Base-by-base conservation (phyloP, 2,329 filamentous ascomycete genomes). In the Arthrobotrys sinensis region DNA sequence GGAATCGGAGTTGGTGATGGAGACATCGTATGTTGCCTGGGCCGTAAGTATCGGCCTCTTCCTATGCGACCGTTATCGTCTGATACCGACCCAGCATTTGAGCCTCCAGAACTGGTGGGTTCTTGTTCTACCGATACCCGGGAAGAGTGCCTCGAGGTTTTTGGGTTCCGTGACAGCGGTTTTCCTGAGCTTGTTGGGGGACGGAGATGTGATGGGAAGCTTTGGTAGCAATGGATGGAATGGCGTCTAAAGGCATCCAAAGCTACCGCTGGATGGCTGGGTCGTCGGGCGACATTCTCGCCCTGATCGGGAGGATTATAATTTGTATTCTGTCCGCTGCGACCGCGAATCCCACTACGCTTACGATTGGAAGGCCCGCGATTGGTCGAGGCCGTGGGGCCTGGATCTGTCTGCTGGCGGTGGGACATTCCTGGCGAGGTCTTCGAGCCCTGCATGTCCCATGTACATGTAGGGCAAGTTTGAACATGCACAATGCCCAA, bases 161-260 rank as follows among this genome's bases (percentile, higher is more conserved):
- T 69, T 14, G 19, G 19, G 24, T 60, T 48, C 45, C 60, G 66
- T 50, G n/a, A 34, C 45, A 66, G 36, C 14, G 73, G 73, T 60
- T 69, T 71, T n/a, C 73, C 73, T 28, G 73, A 70, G 8, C 19
- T 62, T 57, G 36, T 90, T 89, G 1, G 89, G 89, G 80, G 89
- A 90, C 11, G 92, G 92, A 14, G 92, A 91, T 38, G 90, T 88
- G 0, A 91, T 92, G 1, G 92, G 81, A 96, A 95, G 5, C 93
- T 95, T 82, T 94, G 92, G 85, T 95, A 96, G 83, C 91, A 90
- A 80, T 90, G 86, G 19, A 87, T 86, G 57, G 87, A 88, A 80
- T 87, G 85, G 68, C 86, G 86, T 73, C 85, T 55, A 43, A 63
- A 72, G 34, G 67, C 76, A 48, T 79, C 76, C 28, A 72, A 21